These are phyloP conservation scores for Xylaria sp. DNA, from an alignment of 2,329 filamentous ascomycete species.

Conservation along the genomic window DNA sequence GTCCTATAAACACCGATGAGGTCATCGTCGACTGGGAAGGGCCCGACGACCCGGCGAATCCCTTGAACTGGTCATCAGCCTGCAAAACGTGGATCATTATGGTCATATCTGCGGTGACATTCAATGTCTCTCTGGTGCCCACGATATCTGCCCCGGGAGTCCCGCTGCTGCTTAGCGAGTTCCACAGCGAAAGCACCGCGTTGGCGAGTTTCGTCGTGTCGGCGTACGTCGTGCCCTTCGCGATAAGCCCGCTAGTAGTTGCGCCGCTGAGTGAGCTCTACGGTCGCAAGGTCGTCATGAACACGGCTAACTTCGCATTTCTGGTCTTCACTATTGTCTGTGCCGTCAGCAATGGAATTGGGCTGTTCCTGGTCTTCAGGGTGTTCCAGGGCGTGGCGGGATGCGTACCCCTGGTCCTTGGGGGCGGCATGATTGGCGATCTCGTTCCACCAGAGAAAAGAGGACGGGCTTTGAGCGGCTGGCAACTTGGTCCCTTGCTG, in stretches of 20 bases:
- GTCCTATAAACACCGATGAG: conserved; percentile 9
- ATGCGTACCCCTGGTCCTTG: conserved; percentile 50
- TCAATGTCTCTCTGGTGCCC: conserved; percentile 37
- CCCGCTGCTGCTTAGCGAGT: conserved; percentile 34
- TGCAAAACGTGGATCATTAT: conserved; percentile 32
- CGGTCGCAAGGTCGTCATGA: conserved; percentile 37
- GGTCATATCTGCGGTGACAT: conserved; percentile 30
- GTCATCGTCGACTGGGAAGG: conserved; percentile 36
- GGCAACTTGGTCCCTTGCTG: conserved; percentile 37
- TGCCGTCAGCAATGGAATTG: conserved; percentile 34
- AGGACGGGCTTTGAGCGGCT: conserved; percentile 53
- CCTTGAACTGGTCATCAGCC: conserved; percentile 30
- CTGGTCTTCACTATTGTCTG: conserved; percentile 39
- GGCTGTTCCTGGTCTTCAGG: conserved; percentile 43
- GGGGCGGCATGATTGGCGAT: conserved; percentile 54
- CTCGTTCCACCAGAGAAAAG: conserved; percentile 51
- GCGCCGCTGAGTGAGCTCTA: conserved; percentile 41
- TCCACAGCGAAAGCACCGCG: conserved; percentile 31
- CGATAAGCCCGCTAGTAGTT: conserved; percentile 33
- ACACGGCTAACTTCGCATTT: conserved; percentile 36
- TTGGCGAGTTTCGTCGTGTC: conserved; percentile 38
- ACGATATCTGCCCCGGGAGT: conserved; percentile 41
- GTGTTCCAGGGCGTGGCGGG: conserved; percentile 49
- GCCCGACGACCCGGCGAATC: conserved; percentile 31
- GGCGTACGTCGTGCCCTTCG: conserved; percentile 38